These are phyloP conservation scores for Chlorella sp. DNA, from an alignment of 139 green algal species.

Conservation along the genomic window DNA sequence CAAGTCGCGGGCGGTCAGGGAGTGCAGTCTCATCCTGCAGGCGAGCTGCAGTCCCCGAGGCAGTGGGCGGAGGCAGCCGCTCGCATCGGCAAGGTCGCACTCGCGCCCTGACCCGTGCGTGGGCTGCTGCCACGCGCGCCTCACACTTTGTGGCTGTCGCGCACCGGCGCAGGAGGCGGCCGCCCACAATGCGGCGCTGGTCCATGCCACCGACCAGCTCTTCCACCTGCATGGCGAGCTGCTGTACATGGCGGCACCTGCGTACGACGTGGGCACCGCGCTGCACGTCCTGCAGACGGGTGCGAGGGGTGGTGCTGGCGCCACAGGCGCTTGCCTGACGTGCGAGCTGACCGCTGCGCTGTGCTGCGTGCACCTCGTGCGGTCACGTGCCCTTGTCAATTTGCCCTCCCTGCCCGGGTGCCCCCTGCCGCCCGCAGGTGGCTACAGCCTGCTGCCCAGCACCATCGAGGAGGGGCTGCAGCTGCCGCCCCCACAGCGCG, in stretches of 20 bases:
- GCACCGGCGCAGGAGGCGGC: conserved; percentile 32
- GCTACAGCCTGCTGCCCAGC: conserved; percentile 28
- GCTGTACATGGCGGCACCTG: conserved; percentile 24
- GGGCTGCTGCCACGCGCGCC: not conserved
- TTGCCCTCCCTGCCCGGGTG: no score
- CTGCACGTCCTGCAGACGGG: conserved; percentile 25
- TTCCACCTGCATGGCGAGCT: conserved; percentile 50
- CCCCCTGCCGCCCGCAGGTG: no score
- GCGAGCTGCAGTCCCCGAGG: not conserved
- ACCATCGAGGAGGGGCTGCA: conserved; percentile 22
- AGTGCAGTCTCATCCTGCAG: conserved; percentile 30
- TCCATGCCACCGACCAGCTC: conserved; percentile 47
- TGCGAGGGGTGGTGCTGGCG: not conserved
- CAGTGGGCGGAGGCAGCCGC: not conserved
- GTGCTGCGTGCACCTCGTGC: no score
- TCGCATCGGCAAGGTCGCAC: not conserved
- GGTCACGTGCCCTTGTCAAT: no score
- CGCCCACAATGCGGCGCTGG: conserved; percentile 32
- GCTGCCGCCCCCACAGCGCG: not conserved
- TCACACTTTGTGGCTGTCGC: conserved; percentile 8
- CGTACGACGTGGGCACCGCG: conserved; percentile 54
- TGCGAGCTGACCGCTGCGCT: not conserved
- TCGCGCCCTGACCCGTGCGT: not conserved
- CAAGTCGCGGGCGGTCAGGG: conserved; percentile 28
- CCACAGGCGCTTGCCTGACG: not conserved